These are phyloP conservation scores for Ensete glaucum DNA, from an alignment of 176 grass and related monocot species.

Conservation along the genomic window DNA sequence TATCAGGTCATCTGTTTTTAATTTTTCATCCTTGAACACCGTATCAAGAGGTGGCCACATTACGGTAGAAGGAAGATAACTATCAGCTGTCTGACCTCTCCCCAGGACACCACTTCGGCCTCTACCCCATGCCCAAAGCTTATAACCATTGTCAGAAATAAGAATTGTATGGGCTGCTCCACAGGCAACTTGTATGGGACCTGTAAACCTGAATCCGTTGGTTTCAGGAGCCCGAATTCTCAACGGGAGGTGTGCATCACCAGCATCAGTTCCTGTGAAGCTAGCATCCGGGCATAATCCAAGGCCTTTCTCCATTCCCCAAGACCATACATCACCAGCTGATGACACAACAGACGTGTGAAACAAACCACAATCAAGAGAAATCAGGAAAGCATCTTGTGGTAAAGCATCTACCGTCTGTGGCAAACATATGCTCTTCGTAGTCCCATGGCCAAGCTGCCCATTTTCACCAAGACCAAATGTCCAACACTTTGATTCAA, in stretches of 20 bases:
- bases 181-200: conserved; percentile 60
- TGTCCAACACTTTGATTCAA: conserved; percentile 88
- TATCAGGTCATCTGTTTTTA: conserved; percentile 6
- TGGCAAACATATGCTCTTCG: conserved; percentile 48
- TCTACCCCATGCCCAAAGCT: conserved; percentile 92
- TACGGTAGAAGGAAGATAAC: conserved; percentile 64
- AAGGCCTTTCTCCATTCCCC: conserved; percentile 97
- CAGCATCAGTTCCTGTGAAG: conserved; percentile 68
- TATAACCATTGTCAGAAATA: conserved; percentile 84
- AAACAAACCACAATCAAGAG: conserved; percentile 93
- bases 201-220: conserved; percentile 59
- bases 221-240: conserved; percentile 70
- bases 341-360: conserved; percentile 80
- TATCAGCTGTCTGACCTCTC: conserved; percentile 46
- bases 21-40: conserved; percentile 32
- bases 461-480: conserved; percentile 89
- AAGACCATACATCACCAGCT: conserved; percentile 90
- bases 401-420: conserved; percentile 66
- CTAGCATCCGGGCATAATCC: conserved; percentile 84
- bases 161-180: conserved; percentile 96
- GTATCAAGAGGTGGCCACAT: conserved; percentile 70
- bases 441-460: conserved; percentile 88
- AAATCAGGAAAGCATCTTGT: conserved; percentile 60
- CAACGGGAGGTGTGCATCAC: conserved; percentile 68
- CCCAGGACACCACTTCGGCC: conserved; percentile 82